A percentile compares a stretch with the other conserved stretches of the same genome.
phyloP scores from a whole-genome alignment of 2,329 filamentous ascomycete species.

The Acrocalymma vagum region DNA sequence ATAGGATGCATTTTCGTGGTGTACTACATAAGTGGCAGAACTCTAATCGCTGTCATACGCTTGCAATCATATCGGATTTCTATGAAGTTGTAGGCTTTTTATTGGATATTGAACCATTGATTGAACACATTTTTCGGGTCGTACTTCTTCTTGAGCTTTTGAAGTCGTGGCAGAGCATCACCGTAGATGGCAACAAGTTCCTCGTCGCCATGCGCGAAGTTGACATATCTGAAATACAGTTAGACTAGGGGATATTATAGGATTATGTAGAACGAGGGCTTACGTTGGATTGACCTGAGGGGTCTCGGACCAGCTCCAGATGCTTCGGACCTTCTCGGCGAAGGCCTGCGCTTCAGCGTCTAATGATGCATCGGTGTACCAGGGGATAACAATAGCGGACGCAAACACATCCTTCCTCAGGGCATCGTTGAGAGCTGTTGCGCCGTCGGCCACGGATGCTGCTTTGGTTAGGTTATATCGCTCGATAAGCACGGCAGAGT shows the following conservation, averaged over 20 bases:
- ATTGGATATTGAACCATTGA: constrained; percentile 36
- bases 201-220: constrained; percentile 39
- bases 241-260: background rate
- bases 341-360: constrained; percentile 47
- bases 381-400: constrained; percentile 50
- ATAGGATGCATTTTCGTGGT: too few species aligned
- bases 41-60: too few species aligned
- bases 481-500: constrained; percentile 44
- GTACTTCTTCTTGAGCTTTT: constrained; percentile 31
- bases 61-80: too few species aligned
- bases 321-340: constrained; percentile 37
- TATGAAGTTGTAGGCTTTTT: too few species aligned
- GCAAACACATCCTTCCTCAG: constrained; percentile 42
- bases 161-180: constrained; percentile 23
- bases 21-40: too few species aligned
- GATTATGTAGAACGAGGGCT: constrained; percentile 3
- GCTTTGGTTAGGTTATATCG: constrained; percentile 49
- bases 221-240: constrained; percentile 26
- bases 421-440: constrained; percentile 38
- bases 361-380: constrained; percentile 48
- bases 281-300: constrained; percentile 28
- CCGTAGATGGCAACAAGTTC: constrained; percentile 31
- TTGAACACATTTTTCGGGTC: constrained; percentile 32
- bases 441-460: constrained; percentile 18
- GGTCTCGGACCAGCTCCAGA: constrained; percentile 28